Evolutionary conservation across 805 yeast genomes (phyloP), one percentile per base, ranked within the genome.

Genomic region (Clavispora carvajalis): DNA sequence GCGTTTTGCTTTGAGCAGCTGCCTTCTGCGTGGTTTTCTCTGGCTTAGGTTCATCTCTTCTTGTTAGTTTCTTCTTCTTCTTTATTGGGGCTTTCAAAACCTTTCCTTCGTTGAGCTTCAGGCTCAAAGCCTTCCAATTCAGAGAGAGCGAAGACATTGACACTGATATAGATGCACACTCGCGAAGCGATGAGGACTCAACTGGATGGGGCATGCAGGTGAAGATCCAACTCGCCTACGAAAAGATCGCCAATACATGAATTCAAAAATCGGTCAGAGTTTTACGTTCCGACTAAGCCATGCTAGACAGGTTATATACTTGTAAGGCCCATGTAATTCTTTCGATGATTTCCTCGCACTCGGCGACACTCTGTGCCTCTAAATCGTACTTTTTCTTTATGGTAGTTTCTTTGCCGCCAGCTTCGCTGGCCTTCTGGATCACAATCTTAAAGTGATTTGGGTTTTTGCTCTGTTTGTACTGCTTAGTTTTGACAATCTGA

Each of bases 321-420:
- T 70, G 72, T 26, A 77, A 63, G 24, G 85, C 70, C 54, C 74
- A 71, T 36, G 73, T 72, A 35, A 91, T 69, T 51, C 82, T 82
- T n/a, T 74, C 67, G 7, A 91, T 83, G 40, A 91, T 90, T 46
- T 85, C 95, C 26, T 70, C 72, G 34, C 93, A 78, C 43, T 84
- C 84, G 2, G 58, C 57, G 0, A 72, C 66, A 34, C 71, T 75
- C 5, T 69, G 68, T 0, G 96, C 93, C 53, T 90, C 97, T 42
- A 91, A 73, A 52, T 88, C 95, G 58, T 91, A 90, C 52, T 93
- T 77, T 59, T 90, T 89, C 23, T 83, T 76, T 2, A 85, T 83
- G 2, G 74, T 73, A 0, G 79, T 66, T 52, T 85, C 85, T 59
- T 74, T 72, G 2, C 54, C 49, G 1, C 54, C 51, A 15, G 43